Evolutionary conservation across 2,329 filamentous ascomycete species (phyloP).

Genomic region (Trichoderma hamatum): DNA sequence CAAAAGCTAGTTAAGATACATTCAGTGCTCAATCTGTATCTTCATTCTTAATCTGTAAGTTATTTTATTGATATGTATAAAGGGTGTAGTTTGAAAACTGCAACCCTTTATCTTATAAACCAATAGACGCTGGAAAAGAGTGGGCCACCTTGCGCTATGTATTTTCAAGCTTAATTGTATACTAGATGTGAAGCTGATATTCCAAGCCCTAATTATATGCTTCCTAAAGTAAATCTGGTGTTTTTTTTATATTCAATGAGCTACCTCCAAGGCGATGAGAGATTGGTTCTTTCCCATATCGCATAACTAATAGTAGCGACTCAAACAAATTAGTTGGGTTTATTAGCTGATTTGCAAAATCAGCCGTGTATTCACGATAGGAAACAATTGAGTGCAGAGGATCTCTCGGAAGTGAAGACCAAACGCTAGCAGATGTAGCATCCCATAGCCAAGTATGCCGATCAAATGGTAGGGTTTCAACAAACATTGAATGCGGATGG

Average conservation of each 20-base stretch:
- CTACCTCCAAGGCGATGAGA: neutral
- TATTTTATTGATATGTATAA: too few relatives aligned
- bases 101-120: too few relatives aligned
- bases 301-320: neutral
- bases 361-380: neutral
- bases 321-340: neutral
- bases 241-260: neutral
- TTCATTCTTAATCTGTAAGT: too few relatives aligned
- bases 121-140: too few relatives aligned
- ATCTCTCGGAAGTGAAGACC: neutral
- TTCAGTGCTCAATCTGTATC: too few relatives aligned
- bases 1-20: too few relatives aligned
- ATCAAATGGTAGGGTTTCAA: neutral
- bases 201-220: neutral
- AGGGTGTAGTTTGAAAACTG: too few relatives aligned
- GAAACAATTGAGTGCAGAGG: neutral
- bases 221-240: neutral
- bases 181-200: too few relatives aligned
- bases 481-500: neutral
- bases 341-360: neutral
- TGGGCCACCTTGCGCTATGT: too few relatives aligned
- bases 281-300: neutral
- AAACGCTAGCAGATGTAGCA: neutral
- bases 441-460: neutral
- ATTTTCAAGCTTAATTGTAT: too few relatives aligned